phyloP scores from a whole-genome alignment of 305 asterid species.

The Fraxinus sp. region DNA sequence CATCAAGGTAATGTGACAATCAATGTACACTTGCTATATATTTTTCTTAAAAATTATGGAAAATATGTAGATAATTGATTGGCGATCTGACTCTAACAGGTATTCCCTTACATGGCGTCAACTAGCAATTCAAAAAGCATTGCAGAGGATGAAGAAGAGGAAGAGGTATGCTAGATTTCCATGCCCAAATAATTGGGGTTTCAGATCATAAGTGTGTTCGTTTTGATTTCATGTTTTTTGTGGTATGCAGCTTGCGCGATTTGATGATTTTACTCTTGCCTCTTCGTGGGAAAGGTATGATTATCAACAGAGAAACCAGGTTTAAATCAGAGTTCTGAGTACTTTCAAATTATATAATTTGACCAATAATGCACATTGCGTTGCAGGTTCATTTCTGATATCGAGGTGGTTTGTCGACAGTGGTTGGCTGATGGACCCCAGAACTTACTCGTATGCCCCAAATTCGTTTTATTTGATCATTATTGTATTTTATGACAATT shows the following conservation, averaged over 20 bases:
- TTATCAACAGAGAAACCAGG: neutral
- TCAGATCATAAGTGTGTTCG: neutral
- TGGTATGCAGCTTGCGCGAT: slow-evolving; percentile 68
- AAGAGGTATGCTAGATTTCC: slow-evolving; percentile 31
- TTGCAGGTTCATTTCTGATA: slow-evolving; percentile 80
- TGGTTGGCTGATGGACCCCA: slow-evolving; percentile 87
- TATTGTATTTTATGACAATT: slow-evolving; percentile 1
- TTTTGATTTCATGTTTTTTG: neutral
- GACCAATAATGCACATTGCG: slow-evolving; percentile 7
- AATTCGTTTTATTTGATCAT: slow-evolving; percentile 17
- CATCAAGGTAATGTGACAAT: neutral
- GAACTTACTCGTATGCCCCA: slow-evolving; percentile 64
- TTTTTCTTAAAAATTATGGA: neutral
- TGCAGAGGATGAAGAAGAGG: slow-evolving; percentile 40
- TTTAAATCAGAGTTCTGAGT: slow-evolving; percentile 8
- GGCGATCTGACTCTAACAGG: neutral
- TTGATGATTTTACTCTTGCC: slow-evolving; percentile 88
- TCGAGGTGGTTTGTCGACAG: slow-evolving; percentile 90
- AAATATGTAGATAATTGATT: neutral
- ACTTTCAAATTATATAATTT: slow-evolving; percentile 19
- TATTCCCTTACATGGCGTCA: slow-evolving; percentile 32
- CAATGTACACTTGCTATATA: neutral
- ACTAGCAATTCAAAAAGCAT: slow-evolving; percentile 32
- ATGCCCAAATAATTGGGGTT: neutral
- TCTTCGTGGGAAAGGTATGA: slow-evolving; percentile 90